phyloP scores from a whole-genome alignment of 768 basidiomycete species.

The Amanita pallidorosea region DNA sequence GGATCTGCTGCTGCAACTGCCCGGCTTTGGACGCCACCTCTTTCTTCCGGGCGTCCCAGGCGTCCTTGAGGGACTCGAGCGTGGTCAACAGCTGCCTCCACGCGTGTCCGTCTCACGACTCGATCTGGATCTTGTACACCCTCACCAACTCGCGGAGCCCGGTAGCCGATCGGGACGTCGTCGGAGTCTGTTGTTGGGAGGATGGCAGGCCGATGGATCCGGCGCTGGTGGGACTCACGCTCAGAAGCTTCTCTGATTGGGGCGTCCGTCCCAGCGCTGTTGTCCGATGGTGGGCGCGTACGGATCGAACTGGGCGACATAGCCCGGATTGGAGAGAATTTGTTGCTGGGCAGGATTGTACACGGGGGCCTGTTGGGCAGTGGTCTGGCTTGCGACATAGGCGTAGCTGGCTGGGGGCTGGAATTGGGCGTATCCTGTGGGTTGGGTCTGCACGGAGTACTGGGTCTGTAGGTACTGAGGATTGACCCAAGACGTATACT shows the following conservation, averaged over 20 bases:
- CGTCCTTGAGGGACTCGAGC: slow-evolving; percentile 54
- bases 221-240: slow-evolving; percentile 8
- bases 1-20: slow-evolving; percentile 35
- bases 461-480: slow-evolving; percentile 17
- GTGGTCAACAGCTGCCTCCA: slow-evolving; percentile 62
- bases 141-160: slow-evolving; percentile 52
- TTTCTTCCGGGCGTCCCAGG: slow-evolving; percentile 52
- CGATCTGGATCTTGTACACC: slow-evolving; percentile 54
- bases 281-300: slow-evolving; percentile 34
- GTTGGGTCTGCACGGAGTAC: slow-evolving; percentile 1
- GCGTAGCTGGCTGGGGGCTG: slow-evolving; percentile 39
- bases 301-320: slow-evolving; percentile 43
- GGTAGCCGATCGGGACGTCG: slow-evolving; percentile 19
- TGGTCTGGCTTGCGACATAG: slow-evolving; percentile 22
- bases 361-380: slow-evolving; percentile 15
- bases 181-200: slow-evolving; percentile 7
- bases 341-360: slow-evolving; percentile 40
- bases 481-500: slow-evolving; percentile 29
- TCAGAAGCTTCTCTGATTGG: slow-evolving; percentile 11
- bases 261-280: slow-evolving; percentile 28
- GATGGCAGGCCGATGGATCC: slow-evolving; percentile 1
- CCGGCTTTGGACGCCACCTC: slow-evolving; percentile 39
- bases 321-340: slow-evolving; percentile 31
- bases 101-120: slow-evolving; percentile 56
- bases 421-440: slow-evolving; percentile 12